A percentile compares a stretch with the other conserved stretches of the same genome.
Conservation (phyloP, 1,284 basidiomycete species). For the Rhodotorula sp. region DNA sequence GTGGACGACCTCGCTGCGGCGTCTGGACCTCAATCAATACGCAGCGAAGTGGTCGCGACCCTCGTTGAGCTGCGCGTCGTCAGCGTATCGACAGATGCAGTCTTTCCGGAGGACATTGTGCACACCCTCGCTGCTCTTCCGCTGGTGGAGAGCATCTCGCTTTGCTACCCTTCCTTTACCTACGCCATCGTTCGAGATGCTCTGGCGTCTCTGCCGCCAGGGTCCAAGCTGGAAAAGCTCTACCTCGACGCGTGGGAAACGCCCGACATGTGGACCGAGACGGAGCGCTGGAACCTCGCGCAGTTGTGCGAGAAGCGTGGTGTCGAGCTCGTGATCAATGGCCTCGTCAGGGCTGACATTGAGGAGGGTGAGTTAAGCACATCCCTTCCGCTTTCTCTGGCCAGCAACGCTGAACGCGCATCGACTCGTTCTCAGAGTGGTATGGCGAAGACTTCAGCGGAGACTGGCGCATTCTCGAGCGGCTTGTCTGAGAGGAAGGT, state of each 20-base stretch:
- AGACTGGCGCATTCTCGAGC: not conserved
- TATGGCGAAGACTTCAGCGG: slow-evolving; percentile 10
- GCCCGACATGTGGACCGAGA: slow-evolving; percentile 1
- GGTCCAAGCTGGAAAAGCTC: not conserved
- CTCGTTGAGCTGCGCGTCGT: not conserved
- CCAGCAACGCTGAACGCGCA: no score
- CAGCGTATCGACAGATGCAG: slow-evolving; percentile 10
- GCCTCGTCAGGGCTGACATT: slow-evolving; percentile 5
- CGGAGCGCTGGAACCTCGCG: not conserved
- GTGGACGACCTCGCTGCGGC: slow-evolving; percentile 10
- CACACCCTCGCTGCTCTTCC: slow-evolving; percentile 3
- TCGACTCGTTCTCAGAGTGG: not conserved
- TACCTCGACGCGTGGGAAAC: slow-evolving; percentile 19
- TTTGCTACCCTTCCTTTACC: slow-evolving; percentile 4
- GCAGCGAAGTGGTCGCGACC: not conserved
- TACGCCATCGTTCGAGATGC: not conserved
- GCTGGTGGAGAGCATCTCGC: not conserved
- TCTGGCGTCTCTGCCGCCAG: not conserved
- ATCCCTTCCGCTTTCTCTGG: no score
- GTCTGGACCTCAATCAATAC: not conserved
- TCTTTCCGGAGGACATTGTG: slow-evolving; percentile 10
- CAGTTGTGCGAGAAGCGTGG: not conserved
- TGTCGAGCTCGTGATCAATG: slow-evolving; percentile 12
- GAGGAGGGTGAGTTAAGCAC: slow-evolving; percentile 8
- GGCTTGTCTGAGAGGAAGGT: not conserved